Evolutionary conservation across 2,329 filamentous ascomycete species (phyloP), one percentile per base, ranked within the genome.

Genomic region (Triangularia setosa): DNA sequence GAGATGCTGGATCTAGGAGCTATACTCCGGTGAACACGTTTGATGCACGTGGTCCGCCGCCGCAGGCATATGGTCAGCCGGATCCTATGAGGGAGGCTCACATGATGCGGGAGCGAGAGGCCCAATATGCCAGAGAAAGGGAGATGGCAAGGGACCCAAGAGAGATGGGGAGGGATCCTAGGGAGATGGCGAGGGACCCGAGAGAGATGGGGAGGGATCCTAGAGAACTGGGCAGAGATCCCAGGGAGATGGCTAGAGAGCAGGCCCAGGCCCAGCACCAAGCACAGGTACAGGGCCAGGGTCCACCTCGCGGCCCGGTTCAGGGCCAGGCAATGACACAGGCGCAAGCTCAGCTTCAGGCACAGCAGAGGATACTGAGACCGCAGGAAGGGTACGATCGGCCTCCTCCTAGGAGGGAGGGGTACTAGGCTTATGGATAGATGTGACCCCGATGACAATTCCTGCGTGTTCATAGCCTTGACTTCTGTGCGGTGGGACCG

Each of bases 361-460:
- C 57, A 9, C 57, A 60, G 35, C 58, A 60, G 35, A 28, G 30
- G 40, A 48, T 60, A n/a, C 58, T 60, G 24, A 21, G 58, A 6
- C 58, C 58, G 58, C 58, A 60, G 24, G 58, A 60, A 11, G 35
- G 35, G 5, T 60, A 60, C 28, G 58, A 60, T 53, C 58, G 58
- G 35, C 52, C 52, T 55, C 52, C 52, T 25, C 52, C 52, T 14
- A 14, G 40, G n/a, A 48, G 40, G 40, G 40, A 48, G 40, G 40
- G 40, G 7, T 48, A 48, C n/a, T 48, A 21, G n/a, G 40, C 14
- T 4, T 4, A 5, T 16, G 12, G 33, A 7, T 40, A 12, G 5
- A 28, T 28, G 27, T 8, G 40, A 48, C 16, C 16, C 35, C 14
- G 35, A n/a, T 7, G 14, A 48, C n/a, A 8, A 18, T n/a, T 48